Percentiles rank a stretch among this genome's conserved stretches.
Evolutionary conservation across 1,284 basidiomycete genomes (phyloP).

Genomic region (Boletellus sp.): DNA sequence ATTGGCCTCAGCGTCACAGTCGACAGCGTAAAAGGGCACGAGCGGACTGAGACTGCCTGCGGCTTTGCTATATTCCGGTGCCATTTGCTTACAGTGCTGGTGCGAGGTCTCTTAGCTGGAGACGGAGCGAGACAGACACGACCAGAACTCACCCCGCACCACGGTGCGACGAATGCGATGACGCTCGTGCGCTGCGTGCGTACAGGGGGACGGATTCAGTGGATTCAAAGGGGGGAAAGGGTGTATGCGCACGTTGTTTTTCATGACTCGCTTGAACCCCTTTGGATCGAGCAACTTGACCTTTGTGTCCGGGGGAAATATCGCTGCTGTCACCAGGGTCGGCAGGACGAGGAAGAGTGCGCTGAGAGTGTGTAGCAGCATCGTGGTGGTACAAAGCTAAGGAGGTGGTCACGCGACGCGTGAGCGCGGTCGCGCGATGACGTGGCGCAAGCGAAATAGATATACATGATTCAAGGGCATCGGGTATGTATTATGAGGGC

Average conservation of each 20-base stretch:
- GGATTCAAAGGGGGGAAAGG: background rate
- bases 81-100: constrained; percentile 84
- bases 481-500: no score
- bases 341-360: constrained; percentile 37
- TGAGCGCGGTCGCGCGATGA: constrained; percentile 9
- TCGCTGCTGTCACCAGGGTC: constrained; percentile 59
- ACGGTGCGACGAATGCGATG: constrained; percentile 88
- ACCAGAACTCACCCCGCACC: constrained; percentile 72
- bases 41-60: constrained; percentile 78
- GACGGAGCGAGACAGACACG: background rate
- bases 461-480: no score
- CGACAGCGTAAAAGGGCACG: constrained; percentile 85
- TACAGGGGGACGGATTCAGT: background rate
- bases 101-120: background rate
- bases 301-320: constrained; percentile 66
- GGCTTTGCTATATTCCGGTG: constrained; percentile 82
- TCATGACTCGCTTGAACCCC: constrained; percentile 72
- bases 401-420: background rate
- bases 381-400: constrained; percentile 10
- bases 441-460: no score
- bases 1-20: constrained; percentile 86
- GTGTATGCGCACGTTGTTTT: constrained; percentile 58
- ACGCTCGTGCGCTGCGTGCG: constrained; percentile 63
- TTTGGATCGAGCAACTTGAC: constrained; percentile 77
- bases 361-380: constrained; percentile 22